A percentile compares a stretch with the other conserved stretches of the same genome.
These are phyloP conservation scores for Gremmenia infestans DNA, from an alignment of 2,329 filamentous ascomycete genomes.

Conservation along the genomic window DNA sequence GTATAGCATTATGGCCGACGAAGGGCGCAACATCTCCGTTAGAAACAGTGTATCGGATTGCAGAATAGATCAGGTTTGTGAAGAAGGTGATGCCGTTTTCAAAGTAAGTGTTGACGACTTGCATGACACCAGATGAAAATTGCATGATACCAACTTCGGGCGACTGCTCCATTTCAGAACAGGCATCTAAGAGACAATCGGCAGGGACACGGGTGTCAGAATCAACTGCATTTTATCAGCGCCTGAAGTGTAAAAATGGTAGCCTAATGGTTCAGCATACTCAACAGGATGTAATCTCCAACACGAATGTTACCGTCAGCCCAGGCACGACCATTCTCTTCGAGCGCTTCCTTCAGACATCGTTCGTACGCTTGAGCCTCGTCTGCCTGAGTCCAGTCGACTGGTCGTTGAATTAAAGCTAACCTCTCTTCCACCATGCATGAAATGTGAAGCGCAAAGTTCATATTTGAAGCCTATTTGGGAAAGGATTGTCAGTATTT, in stretches of 20 bases:
- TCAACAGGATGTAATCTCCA: constrained; percentile 68
- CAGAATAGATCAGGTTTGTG: constrained; percentile 70
- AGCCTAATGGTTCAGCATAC: constrained; percentile 27
- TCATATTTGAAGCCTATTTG: constrained; percentile 71
- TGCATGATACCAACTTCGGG: constrained; percentile 76
- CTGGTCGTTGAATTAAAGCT: constrained; percentile 47
- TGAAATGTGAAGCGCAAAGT: constrained; percentile 63
- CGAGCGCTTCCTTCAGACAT: constrained; percentile 60
- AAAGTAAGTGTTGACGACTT: constrained; percentile 69
- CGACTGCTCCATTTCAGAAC: constrained; percentile 76
- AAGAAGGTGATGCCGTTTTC: constrained; percentile 68
- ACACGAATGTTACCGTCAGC: constrained; percentile 55
- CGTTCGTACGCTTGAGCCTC: constrained; percentile 63
- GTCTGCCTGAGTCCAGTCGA: constrained; percentile 63
- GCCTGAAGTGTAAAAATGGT: not conserved
- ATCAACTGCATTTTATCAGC: constrained; percentile 44
- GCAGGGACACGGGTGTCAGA: constrained; percentile 73
- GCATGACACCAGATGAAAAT: constrained; percentile 74
- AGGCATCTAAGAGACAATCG: constrained; percentile 73
- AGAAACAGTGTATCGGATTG: constrained; percentile 71
- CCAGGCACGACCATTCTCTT: constrained; percentile 52
- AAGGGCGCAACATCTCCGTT: constrained; percentile 75
- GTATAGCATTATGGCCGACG: constrained; percentile 74
- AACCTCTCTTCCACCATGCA: constrained; percentile 69
- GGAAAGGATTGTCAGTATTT: constrained; percentile 35